These are phyloP conservation scores for Spathaspora boniae DNA, from an alignment of 805 yeast species.

Conservation along the genomic window DNA sequence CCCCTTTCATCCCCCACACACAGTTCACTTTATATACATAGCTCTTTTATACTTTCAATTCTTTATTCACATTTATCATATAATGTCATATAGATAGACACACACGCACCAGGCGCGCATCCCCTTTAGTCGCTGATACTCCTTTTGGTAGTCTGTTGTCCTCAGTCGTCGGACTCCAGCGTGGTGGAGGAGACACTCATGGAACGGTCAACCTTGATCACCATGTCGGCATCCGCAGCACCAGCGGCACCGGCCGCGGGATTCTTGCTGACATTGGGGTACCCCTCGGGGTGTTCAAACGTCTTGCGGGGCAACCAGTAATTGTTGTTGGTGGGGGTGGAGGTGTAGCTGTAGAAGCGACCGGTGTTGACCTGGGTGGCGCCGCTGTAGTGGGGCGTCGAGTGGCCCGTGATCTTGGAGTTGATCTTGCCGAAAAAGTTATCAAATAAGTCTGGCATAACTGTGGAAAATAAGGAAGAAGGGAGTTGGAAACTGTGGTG, in stretches of 20 bases:
- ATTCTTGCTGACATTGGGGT: conserved; percentile 4
- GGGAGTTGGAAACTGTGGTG: not conserved
- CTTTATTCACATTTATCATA: not conserved
- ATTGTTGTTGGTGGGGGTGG: conserved; percentile 33
- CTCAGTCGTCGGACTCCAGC: not conserved
- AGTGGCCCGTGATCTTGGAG: conserved; percentile 28
- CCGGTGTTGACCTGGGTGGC: conserved; percentile 37
- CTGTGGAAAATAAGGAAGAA: not conserved
- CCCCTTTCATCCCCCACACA: too few relatives aligned
- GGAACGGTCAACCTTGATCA: conserved; percentile 15
- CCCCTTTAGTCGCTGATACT: conserved; percentile 5
- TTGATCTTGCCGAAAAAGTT: conserved; percentile 32
- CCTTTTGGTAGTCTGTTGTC: conserved; percentile 5
- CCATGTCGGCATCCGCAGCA: not conserved
- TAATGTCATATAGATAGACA: not conserved
- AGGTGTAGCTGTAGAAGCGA: conserved; percentile 32
- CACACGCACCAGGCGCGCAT: too few relatives aligned
- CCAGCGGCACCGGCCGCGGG: not conserved
- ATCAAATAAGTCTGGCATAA: conserved; percentile 36
- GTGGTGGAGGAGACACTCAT: conserved; percentile 3
- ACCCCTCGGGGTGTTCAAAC: too few relatives aligned
- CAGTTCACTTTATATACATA: too few relatives aligned
- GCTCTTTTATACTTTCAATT: not conserved
- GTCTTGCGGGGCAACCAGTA: conserved; percentile 41
- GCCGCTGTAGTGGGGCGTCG: conserved; percentile 28